Base-by-base conservation (phyloP, 1,284 basidiomycete genomes). In the Pisolithus thermaeus region DNA sequence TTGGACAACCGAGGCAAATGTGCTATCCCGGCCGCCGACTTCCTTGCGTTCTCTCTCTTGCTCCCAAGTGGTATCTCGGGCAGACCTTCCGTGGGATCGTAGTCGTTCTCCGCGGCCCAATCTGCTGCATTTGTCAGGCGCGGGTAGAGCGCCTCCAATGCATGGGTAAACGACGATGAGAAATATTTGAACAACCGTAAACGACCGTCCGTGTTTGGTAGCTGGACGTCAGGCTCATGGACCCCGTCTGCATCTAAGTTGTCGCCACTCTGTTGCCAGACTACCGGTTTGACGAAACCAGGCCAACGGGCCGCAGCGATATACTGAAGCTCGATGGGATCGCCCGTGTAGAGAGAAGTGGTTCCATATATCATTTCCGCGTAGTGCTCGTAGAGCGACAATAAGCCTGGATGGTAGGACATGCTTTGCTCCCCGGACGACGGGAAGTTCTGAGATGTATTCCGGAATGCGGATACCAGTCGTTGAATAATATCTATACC, bases 271-370 rank as follows among this genome's bases (percentile, higher is more conserved):
- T 83, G 72, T 32, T 79, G 78, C 50, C 81, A 79, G 2, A 87
- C 62, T 5, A 90, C 60, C 0, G 87, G 87, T 49, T 81, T 74
- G 1, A 84, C 76, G 59, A 88, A 90, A 1, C 80, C 82, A 0
- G 88, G 89, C 90, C 92, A 94, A 11, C 87, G 77, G 5, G 90
- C 84, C 1, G 80, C 77, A 1, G 87, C 81, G 37, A 93, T 78
- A 61, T 92, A 91, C 39, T 80, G 77, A 1, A 93, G 73, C 63
- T 92, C 90, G 43, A 77, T 62, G 0, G 83, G 79, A 56, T 90
- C 81, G 18, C 77, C 77, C 1, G 80, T 81, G 62, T 86, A 89
- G 4, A 82, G 76, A 4, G 77, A 75, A 60, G 87, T 82, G 9
- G 82, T 73, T 43, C 83, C 77, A 60, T 83, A 79, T 7, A 93